Evolutionary conservation across 768 basidiomycete genomes (phyloP).

Genomic region (Rhodotorula kratochvilovae): DNA sequence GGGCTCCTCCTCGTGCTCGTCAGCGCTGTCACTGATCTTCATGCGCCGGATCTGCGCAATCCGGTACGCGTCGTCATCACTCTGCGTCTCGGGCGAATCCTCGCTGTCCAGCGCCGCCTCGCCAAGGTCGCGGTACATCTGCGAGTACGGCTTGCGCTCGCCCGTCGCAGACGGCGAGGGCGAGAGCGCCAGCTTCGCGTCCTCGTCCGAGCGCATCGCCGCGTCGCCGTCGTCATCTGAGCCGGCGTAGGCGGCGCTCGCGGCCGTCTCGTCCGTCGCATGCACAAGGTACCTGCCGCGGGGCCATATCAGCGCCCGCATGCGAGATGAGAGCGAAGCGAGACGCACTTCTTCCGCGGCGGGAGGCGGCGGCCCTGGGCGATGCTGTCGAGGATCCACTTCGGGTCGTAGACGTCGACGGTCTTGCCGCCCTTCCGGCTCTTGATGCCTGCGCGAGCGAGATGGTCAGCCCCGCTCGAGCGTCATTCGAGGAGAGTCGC

Average conservation of each 20-base stretch:
- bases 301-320: neutral
- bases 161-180: no score
- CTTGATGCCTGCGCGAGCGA: slow-evolving; percentile 4
- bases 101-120: neutral
- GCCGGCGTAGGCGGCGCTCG: neutral
- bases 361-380: slow-evolving; percentile 4
- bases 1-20: neutral
- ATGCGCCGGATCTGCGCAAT: neutral
- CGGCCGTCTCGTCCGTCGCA: slow-evolving; percentile 11
- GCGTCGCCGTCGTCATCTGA: slow-evolving; percentile 3
- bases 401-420: slow-evolving; percentile 21
- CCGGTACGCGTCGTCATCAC: neutral
- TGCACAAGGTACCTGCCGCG: slow-evolving; percentile 11
- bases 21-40: neutral
- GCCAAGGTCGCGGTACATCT: neutral
- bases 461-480: neutral
- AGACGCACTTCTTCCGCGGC: slow-evolving; percentile 29
- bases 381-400: slow-evolving; percentile 33
- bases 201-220: neutral
- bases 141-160: neutral
- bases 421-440: slow-evolving; percentile 1
- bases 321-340: accelerated
- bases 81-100: slow-evolving; percentile 9
- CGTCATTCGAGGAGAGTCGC: no score
- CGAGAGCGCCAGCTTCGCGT: neutral